Evolutionary conservation across 768 basidiomycete genomes (phyloP), one percentile per base, ranked within the genome.

Genomic region (Aureoboletus auriporus): DNA sequence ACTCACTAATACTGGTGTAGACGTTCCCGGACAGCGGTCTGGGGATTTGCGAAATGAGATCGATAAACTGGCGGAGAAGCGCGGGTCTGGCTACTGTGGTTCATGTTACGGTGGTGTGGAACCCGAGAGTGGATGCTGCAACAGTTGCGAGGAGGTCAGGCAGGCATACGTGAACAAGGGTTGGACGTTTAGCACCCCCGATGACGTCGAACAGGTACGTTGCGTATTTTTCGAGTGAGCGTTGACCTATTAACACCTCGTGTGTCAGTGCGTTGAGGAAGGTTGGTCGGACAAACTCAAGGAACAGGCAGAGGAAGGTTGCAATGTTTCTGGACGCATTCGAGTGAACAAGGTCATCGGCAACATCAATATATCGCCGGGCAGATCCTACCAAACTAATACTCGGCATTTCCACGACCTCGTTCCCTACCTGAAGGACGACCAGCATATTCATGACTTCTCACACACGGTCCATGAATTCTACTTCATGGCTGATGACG

Each of bases 341-440:
- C 88, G 87, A 47, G 91, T 98, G 47, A 98, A 98, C 79, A 96
- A 97, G 69, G 95, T 97, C 54, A 79, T 93, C 54, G 93, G 95
- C 47, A 96, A 91, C 69, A 88, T 97, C 65, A 90, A 96, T 63
- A 79, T 98, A 59, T 93, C 91, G 6, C 94, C 93, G 1, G 96
- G 96, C 28, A 81, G 86, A 38, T 91, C 92, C n/a, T 99, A 94
- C 86, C 93, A 94, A 67, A 76, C 82, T 37, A 85, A 84, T 61
- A 71, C 77, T 44, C 82, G 86, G 53, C 82, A 89, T 67, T 75
- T 89, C 37, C 84, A 92, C 62, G 90, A 93, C 52, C 80, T 97
- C 43, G 93, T 98, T 3, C 96, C 96, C 0, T 99, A 98, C 70
- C 80, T 99, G 36, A 81, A 84, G 52, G 89, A 93, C 51, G 87